phyloP scores from a whole-genome alignment of 2,329 filamentous ascomycete species.

The Cladosporium sp. region DNA sequence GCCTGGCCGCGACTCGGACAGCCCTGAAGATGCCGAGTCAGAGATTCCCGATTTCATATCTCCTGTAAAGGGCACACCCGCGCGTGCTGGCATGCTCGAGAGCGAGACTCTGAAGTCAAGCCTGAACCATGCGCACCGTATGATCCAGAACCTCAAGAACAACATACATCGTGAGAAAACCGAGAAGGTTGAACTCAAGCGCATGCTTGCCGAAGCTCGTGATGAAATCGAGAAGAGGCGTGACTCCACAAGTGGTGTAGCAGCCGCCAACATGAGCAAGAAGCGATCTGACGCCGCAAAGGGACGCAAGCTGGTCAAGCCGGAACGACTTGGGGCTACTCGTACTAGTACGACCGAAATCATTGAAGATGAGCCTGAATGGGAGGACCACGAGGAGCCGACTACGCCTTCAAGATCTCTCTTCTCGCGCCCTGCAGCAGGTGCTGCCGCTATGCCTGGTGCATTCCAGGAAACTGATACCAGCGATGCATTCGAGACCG shows the following conservation, averaged over 20 bases:
- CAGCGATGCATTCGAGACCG: slow-evolving; percentile 67
- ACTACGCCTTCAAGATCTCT: slow-evolving; percentile 55
- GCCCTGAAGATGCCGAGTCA: slow-evolving; percentile 61
- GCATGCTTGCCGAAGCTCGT: slow-evolving; percentile 90
- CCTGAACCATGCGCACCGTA: slow-evolving; percentile 88
- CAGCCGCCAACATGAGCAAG: slow-evolving; percentile 51
- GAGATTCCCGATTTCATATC: slow-evolving; percentile 82
- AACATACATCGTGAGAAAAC: slow-evolving; percentile 98
- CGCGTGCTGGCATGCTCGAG: slow-evolving; percentile 83
- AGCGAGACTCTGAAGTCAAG: slow-evolving; percentile 94
- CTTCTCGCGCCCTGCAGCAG: slow-evolving; percentile 21
- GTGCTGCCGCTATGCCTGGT: slow-evolving; percentile 33
- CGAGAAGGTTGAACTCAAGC: slow-evolving; percentile 92
- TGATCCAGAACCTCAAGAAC: slow-evolving; percentile 92
- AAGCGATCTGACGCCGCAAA: slow-evolving; percentile 58
- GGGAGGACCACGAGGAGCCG: slow-evolving; percentile 77
- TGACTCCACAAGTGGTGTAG: slow-evolving; percentile 49
- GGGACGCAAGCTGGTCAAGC: slow-evolving; percentile 71
- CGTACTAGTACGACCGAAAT: slow-evolving; percentile 76
- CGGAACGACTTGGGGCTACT: slow-evolving; percentile 72
- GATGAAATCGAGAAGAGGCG: slow-evolving; percentile 77
- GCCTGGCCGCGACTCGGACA: slow-evolving; percentile 64
- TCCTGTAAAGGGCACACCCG: slow-evolving; percentile 83
- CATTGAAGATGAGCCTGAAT: slow-evolving; percentile 78
- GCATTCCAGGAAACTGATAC: slow-evolving; percentile 39